Conservation (phyloP, 441 rosid species). For the Raphanus hybrid region DNA sequence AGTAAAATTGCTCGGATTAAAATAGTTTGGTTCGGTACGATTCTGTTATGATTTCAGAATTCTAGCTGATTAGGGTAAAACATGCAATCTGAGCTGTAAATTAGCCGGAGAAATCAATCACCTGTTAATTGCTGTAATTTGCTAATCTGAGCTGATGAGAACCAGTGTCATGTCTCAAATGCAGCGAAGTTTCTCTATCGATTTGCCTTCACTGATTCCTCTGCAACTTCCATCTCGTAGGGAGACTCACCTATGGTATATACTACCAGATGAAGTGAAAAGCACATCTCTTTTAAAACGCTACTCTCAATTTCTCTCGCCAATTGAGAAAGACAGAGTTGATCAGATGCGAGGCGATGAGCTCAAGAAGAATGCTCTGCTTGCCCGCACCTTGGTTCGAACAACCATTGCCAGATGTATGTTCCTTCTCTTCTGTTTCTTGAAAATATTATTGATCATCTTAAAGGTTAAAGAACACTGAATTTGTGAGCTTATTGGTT, state of each 20-base stretch:
- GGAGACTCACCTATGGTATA: constrained; percentile 91
- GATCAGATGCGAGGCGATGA: constrained; percentile 52
- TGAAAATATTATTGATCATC: too few relatives aligned
- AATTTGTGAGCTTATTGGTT: not conserved
- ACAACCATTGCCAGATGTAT: constrained; percentile 93
- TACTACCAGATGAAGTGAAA: constrained; percentile 75
- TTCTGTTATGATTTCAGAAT: not conserved
- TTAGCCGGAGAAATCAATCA: too few relatives aligned
- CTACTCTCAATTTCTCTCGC: constrained; percentile 72
- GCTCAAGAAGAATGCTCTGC: constrained; percentile 74
- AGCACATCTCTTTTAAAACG: constrained; percentile 58
- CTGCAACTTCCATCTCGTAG: constrained; percentile 79
- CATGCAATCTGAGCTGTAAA: too few relatives aligned
- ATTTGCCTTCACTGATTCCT: constrained; percentile 48
- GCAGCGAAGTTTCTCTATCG: constrained; percentile 49
- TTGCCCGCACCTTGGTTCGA: constrained; percentile 86
- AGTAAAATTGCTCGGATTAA: not conserved
- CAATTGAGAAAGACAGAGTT: constrained; percentile 67
- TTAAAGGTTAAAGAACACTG: not conserved
- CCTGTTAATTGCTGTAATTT: too few relatives aligned
- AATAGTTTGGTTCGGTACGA: not conserved
- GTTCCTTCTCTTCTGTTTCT: constrained; percentile 9
- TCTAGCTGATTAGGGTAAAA: too few relatives aligned
- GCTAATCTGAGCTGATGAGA: constrained; percentile 16
- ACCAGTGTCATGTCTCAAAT: constrained; percentile 39